Base-by-base conservation (phyloP, 768 basidiomycete species). In the button mushroom (Agaricus bisporus) region DNA sequence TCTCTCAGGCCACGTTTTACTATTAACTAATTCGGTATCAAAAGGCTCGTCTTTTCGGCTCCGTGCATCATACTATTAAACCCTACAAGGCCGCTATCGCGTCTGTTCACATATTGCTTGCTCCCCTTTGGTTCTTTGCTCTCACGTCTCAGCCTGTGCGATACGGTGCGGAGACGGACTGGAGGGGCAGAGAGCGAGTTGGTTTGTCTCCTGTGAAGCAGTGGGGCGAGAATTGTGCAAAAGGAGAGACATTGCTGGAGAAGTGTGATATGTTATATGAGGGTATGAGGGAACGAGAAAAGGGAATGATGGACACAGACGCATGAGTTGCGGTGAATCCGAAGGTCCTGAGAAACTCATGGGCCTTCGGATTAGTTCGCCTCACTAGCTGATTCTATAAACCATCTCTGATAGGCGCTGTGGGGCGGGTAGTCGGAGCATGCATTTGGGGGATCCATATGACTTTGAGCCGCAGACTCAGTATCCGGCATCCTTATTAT, bases 21-120 rank as follows among this genome's bases (percentile, higher is more conserved):
- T 44, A n/a, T 14, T 28, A 63, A 15, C 39, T 28, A 17, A 36
- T 45, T 58, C 57, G 41, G 48, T n/a, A 4, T 10, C 41, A 20
- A 3, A 59, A 92, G 90, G 86, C 75, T 28, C 86, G 91, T 15
- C 63, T 78, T 20, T 63, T 83, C 29, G 88, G 87, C 51, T 91
- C 88, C 2, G 72, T 73, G 1, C 69, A 86, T 60, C 88, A 89
- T 59, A 70, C 81, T 12, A 86, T 90, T 44, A 59, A 64, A 0
- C 64, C 81, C 6, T 79, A 75, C 68, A 84, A 84, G 61, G 83
- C 83, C 9, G 85, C 90, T 4, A 70, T 87, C 55, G 76, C 86
- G 6, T 75, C 80, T 1, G 81, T 85, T 5, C 80, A 91, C 63
- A 64, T 86, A n/a, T 70, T 78, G 0, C 77, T 93, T n/a, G 77